Percentiles rank a stretch among this genome's conserved stretches.
phyloP scores from a whole-genome alignment of 2,329 filamentous ascomycete species.

The Torrubiella hemipterigena region DNA sequence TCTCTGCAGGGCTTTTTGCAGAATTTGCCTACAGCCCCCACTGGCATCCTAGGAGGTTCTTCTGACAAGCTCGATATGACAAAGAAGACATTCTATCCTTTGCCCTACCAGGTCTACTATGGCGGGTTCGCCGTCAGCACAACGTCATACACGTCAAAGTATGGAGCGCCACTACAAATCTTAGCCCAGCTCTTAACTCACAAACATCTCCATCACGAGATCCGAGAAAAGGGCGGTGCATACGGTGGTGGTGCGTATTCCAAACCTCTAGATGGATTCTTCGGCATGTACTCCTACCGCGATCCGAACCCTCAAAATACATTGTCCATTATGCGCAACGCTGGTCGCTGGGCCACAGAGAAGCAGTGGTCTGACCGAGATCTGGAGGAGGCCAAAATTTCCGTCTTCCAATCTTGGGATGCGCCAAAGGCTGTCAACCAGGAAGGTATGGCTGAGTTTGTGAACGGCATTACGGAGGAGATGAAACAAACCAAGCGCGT shows the following conservation, averaged over 20 bases:
- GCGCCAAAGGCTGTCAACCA: conserved; percentile 77
- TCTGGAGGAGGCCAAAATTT: conserved; percentile 90
- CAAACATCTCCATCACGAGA: conserved; percentile 93
- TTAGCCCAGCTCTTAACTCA: conserved; percentile 88
- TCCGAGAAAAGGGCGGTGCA: conserved; percentile 92
- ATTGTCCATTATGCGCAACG: conserved; percentile 69
- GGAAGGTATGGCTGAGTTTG: conserved; percentile 77
- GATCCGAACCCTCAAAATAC: conserved; percentile 92
- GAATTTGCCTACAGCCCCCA: conserved; percentile 12
- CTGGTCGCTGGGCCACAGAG: conserved; percentile 72
- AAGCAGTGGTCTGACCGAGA: conserved; percentile 73
- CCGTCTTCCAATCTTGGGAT: conserved; percentile 84
- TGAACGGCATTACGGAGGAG: conserved; percentile 73
- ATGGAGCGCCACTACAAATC: conserved; percentile 73
- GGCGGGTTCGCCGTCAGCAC: conserved; percentile 73
- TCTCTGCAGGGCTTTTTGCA: conserved; percentile 60
- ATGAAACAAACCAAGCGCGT: conserved; percentile 82
- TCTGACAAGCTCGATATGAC: conserved; percentile 30
- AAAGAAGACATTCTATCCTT: conserved; percentile 75
- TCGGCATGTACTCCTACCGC: conserved; percentile 93
- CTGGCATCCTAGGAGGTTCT: conserved; percentile 35
- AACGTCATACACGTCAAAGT: conserved; percentile 64
- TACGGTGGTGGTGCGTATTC: conserved; percentile 89
- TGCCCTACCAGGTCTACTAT: conserved; percentile 97
- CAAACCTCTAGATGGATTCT: conserved; percentile 67